Evolutionary conservation across 2,329 filamentous ascomycete species (phyloP), one percentile per base, ranked within the genome.

Genomic region (Penicillium thymicola): DNA sequence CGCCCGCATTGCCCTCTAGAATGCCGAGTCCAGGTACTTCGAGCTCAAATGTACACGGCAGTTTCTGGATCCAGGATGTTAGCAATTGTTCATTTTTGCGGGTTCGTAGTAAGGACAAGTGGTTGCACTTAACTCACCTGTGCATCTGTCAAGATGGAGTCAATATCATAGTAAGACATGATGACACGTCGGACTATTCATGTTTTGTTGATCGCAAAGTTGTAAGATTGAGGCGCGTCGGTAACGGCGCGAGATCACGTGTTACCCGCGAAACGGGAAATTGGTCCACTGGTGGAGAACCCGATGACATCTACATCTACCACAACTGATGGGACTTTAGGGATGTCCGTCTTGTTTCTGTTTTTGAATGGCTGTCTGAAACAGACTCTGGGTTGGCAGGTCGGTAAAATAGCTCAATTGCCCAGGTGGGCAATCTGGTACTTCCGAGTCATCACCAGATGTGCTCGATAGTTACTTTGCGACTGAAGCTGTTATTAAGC

Each of bases 41-140:
- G 69, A 97, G 84, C 70, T 96, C 89, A 76, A 97, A 97, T 50
- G 89, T 95, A 79, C 92, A 96, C 40, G 94, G 93, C 32, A 97
- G 85, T 89, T 97, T 97, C 87, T 96, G 58, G 59, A 37, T 23
- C 5, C 25, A 49, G 48, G 16, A 34, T 44, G 53, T 70, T 57
- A 67, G 62, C 23, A 21, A 21, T n/a, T 16, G 28, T 18, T 14
- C 16, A 27, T 14, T 25, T 14, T n/a, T 48, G 18, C 21, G 23
- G 23, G 27, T 46, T 44, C 18, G 38, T 11, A 3, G 27, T n/a
- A 16, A 30, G 3, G 13, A 21, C 25, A 11, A 3, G 7, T 51
- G 7, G 7, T 45, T 8, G 13, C 7, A 21, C 14, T 27, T 27
- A 14, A 60, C 63, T 40, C 62, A 76, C 75, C 65, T 77, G 75